These are phyloP conservation scores for Apiospora saccharicola DNA, from an alignment of 2,329 filamentous ascomycete genomes.

Conservation along the genomic window DNA sequence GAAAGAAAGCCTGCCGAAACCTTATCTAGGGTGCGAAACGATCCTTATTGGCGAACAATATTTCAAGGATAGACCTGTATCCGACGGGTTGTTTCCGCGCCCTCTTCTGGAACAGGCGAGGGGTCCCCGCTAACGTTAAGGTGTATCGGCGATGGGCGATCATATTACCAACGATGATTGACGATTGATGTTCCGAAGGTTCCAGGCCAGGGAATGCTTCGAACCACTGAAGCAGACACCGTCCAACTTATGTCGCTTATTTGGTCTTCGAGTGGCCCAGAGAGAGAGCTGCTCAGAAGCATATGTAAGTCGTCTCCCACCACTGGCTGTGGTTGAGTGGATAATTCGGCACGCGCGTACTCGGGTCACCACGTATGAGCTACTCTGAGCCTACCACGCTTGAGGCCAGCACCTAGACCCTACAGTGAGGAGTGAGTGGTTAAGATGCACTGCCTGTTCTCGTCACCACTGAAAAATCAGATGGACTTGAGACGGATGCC, in stretches of 20 bases:
- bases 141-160: slow-evolving; percentile 5
- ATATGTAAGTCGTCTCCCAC: neutral
- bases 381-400: neutral
- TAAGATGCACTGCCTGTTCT: slow-evolving; percentile 1
- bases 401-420: neutral
- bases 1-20: too few relatives aligned
- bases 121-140: neutral
- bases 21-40: too few relatives aligned
- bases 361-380: neutral
- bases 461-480: neutral
- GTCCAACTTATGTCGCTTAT: neutral
- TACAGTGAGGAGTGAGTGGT: neutral
- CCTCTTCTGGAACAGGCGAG: slow-evolving; percentile 12
- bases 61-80: too few relatives aligned
- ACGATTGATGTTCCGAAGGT: neutral
- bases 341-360: neutral
- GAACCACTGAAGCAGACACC: neutral
- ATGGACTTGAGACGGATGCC: slow-evolving; percentile 13
- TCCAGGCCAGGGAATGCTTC: neutral
- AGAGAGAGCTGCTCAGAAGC: too few relatives aligned
- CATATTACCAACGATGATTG: neutral
- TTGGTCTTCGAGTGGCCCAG: neutral
- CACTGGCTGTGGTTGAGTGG: neutral
- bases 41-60: too few relatives aligned
- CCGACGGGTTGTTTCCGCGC: neutral